These are phyloP conservation scores for Arthrobotrys conoides DNA, from an alignment of 2,329 filamentous ascomycete genomes.

Conservation along the genomic window DNA sequence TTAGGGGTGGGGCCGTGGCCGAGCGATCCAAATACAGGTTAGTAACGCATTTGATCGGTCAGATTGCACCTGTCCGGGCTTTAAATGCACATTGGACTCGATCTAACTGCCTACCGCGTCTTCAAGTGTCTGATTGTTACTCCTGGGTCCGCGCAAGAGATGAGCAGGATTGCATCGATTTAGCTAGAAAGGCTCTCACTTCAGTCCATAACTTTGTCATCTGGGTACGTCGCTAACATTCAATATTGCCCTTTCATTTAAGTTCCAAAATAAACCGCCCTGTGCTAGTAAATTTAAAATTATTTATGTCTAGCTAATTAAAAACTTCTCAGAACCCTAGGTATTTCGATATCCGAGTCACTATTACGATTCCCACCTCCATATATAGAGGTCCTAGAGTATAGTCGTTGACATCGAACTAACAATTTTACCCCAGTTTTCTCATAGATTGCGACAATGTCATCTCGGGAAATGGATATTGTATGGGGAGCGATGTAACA, in stretches of 20 bases:
- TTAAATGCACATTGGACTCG: background rate
- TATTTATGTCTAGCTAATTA: too few relatives aligned
- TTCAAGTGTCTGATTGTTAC: conserved; percentile 20
- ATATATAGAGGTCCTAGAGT: too few relatives aligned
- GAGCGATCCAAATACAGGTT: conserved; percentile 21
- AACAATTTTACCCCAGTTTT: background rate
- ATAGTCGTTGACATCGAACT: too few relatives aligned
- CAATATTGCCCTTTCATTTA: background rate
- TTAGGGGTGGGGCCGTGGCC: conserved; percentile 16
- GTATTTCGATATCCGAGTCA: background rate
- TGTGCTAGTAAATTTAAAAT: background rate
- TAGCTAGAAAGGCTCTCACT: conserved; percentile 1
- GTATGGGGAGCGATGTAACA: conserved; percentile 13
- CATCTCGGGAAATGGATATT: conserved; percentile 19
- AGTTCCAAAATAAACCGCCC: background rate
- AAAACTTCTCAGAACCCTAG: background rate
- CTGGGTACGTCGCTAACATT: background rate
- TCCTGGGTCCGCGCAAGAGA: conserved; percentile 2
- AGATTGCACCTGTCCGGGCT: background rate
- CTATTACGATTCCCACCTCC: too few relatives aligned
- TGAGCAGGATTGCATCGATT: conserved; percentile 15
- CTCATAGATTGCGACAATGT: conserved; percentile 19
- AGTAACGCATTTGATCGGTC: background rate
- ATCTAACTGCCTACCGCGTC: background rate
- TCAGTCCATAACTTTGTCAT: conserved; percentile 6